Evolutionary conservation across 75 land plant genomes (phyloP), one percentile per base, ranked within the genome.

Genomic region (Cryptomeria japonica): DNA sequence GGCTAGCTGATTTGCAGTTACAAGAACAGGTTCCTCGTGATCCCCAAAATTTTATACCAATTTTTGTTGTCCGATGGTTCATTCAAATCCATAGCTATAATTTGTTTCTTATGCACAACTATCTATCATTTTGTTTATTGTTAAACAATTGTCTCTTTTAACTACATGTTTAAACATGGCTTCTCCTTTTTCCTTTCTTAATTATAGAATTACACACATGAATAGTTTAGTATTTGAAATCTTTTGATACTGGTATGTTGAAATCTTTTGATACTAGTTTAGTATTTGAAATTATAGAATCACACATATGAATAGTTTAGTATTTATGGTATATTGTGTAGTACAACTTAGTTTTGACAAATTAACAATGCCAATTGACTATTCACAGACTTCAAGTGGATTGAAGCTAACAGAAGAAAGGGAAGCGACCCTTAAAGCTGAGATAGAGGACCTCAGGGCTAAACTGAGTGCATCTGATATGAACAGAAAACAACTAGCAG

Each of bases 401-500:
- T 90, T 89, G 25, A 85, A 44, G 37, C 89, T 83, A 76, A 89
- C 84, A 28, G 41, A 84, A 13, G 92, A 92, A 78, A 77, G 68
- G 44, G 93, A 93, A 84, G 89, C 86, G 1, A 28, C 90, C 36
- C n/a, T 83, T 16, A 90, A 92, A 72, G 36, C 76, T 25, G 90
- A 88, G 12, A 42, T 61, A 58, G 87, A 84, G 41, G 93, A 92
- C 28, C 85, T 93, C 46, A 93, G 86, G 88, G 87, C 87, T 1
- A 88, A 91, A 84, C 51, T 80, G n/a, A 85, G 92, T 53, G 80
- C 86, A 76, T 44, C 87, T 39, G 8, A 39, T 53, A 72, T 87
- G 38, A 61, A 91, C 7, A 88, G 89, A 86, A 87, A 88, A 53
- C 91, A 94, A 87, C 80, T 93, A 2, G 90, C 88, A 64, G 94